Evolutionary conservation across 305 asterid genomes (phyloP).

Genomic region (Fraxinus nigra): DNA sequence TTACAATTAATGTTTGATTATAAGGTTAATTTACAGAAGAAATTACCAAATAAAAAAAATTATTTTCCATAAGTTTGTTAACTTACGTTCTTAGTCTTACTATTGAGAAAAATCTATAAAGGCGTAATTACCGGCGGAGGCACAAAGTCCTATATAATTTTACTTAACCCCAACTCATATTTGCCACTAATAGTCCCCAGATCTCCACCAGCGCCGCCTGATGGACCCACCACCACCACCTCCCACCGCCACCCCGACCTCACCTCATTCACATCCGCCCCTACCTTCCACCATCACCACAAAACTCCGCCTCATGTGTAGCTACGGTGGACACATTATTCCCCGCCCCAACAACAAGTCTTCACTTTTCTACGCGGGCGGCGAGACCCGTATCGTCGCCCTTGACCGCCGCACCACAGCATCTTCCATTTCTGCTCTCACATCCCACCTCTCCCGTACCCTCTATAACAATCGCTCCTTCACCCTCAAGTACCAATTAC

Average conservation of each 20-base stretch:
- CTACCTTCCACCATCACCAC: slow-evolving; percentile 48
- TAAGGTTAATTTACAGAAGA: not conserved
- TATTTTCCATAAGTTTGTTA: not conserved
- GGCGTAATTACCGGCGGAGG: slow-evolving; percentile 45
- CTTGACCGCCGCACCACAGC: slow-evolving; percentile 73
- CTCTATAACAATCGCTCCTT: slow-evolving; percentile 60
- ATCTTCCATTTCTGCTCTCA: slow-evolving; percentile 42
- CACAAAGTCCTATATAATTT: slow-evolving; percentile 25
- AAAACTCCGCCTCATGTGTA: slow-evolving; percentile 81
- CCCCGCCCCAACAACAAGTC: slow-evolving; percentile 75
- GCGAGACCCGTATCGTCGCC: slow-evolving; percentile 74
- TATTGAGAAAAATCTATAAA: not conserved
- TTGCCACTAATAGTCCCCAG: not conserved
- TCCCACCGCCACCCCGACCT: slow-evolving; percentile 33
- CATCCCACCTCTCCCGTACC: slow-evolving; percentile 55
- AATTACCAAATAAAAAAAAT: not conserved
- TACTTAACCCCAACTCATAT: not conserved
- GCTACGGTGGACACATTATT: slow-evolving; percentile 82
- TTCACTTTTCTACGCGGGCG: slow-evolving; percentile 72
- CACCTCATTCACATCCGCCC: slow-evolving; percentile 19
- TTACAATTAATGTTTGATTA: not conserved
- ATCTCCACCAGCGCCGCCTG: slow-evolving; percentile 10
- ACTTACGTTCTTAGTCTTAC: not conserved
- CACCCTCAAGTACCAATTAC: slow-evolving; percentile 78
- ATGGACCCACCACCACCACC: slow-evolving; percentile 56